Conservation (phyloP, 2,329 filamentous ascomycete genomes). For the Aspergillus bombycis region DNA sequence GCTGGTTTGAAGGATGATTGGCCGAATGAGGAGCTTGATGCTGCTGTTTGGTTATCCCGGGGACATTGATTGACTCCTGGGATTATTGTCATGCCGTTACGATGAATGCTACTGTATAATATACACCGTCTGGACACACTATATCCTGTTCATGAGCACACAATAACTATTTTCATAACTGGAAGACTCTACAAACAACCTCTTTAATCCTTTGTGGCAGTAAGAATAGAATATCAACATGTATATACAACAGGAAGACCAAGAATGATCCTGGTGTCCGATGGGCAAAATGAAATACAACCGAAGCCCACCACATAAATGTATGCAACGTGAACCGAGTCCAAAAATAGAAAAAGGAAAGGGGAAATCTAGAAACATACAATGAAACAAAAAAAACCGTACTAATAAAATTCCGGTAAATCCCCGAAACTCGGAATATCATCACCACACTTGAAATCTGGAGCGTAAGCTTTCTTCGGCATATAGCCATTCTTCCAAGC, state of each 20-base stretch:
- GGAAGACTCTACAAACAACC: background rate
- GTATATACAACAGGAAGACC: background rate
- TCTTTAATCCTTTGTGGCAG: background rate
- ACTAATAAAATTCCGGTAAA: slow-evolving; percentile 49
- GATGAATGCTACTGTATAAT: slow-evolving; percentile 6
- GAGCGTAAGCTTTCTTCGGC: slow-evolving; percentile 72
- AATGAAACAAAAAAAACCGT: slow-evolving; percentile 5
- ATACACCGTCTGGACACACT: background rate
- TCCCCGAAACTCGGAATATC: slow-evolving; percentile 48
- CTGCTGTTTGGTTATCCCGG: background rate
- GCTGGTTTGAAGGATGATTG: slow-evolving; percentile 66
- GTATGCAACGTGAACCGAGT: background rate
- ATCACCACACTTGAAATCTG: slow-evolving; percentile 68
- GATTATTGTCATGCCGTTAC: slow-evolving; percentile 10
- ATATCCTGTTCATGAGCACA: background rate
- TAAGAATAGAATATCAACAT: background rate
- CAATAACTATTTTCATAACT: background rate
- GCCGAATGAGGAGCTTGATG: slow-evolving; percentile 28
- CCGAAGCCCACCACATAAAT: background rate
- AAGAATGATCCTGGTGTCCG: background rate
- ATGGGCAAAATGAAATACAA: background rate
- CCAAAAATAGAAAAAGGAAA: background rate
- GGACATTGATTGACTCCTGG: background rate
- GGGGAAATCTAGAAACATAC: slow-evolving; percentile 13
- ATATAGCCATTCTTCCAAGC: slow-evolving; percentile 76